These are phyloP conservation scores for Mucor saturninus DNA, from an alignment of 371 early-diverging fungal species.

Conservation along the genomic window DNA sequence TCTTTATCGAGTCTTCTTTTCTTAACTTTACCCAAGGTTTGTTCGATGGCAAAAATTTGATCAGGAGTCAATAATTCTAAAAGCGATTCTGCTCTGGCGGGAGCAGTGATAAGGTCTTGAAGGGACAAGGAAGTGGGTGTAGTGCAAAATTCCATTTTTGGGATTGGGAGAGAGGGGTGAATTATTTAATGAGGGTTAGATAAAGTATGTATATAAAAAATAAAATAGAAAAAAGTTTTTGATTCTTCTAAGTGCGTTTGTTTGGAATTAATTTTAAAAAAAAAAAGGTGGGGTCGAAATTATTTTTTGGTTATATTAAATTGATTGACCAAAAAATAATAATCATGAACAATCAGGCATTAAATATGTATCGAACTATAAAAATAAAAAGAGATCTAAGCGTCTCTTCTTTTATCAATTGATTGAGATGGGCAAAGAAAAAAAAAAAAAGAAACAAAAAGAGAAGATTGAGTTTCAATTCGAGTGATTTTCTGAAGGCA, in stretches of 20 bases:
- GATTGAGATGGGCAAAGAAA: background rate
- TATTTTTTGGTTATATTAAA: background rate
- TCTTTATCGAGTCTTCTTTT: constrained; percentile 37
- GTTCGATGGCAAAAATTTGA: constrained; percentile 43
- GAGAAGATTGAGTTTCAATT: constrained; percentile 16
- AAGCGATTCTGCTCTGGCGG: constrained; percentile 41
- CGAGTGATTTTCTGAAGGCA: background rate
- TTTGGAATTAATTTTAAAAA: constrained; percentile 1
- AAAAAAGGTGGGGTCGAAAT: constrained; percentile 12
- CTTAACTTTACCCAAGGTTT: constrained; percentile 44
- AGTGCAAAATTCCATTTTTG: constrained; percentile 39
- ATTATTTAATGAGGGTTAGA: constrained; percentile 16
- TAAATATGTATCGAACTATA: constrained; percentile 7
- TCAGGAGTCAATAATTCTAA: constrained; percentile 40
- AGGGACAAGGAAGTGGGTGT: constrained; percentile 39
- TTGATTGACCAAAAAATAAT: constrained; percentile 1
- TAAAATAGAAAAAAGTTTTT: background rate
- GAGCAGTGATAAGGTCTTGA: constrained; percentile 41
- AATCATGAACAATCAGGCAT: constrained; percentile 10
- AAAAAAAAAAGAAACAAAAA: background rate
- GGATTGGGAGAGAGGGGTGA: constrained; percentile 12
- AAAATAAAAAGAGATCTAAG: background rate
- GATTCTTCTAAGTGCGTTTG: constrained; percentile 1
- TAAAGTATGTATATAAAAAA: constrained; percentile 6
- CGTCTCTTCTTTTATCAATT: background rate